phyloP scores from a whole-genome alignment of 1,284 basidiomycete species.

The Cryptococcus sp. region DNA sequence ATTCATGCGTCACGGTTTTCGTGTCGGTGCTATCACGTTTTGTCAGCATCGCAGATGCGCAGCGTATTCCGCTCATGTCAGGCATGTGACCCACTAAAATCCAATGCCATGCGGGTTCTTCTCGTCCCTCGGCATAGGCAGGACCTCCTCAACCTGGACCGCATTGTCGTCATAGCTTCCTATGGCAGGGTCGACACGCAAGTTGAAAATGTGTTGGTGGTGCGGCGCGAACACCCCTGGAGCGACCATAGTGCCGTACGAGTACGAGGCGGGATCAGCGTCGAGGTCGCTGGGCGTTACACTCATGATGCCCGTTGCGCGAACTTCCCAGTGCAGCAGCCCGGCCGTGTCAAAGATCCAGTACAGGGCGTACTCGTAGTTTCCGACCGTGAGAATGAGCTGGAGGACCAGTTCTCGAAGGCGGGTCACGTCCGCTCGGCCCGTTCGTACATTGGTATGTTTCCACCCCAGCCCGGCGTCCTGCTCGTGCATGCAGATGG shows the following conservation, averaged over 20 bases:
- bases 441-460: slow-evolving; percentile 54
- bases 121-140: slow-evolving; percentile 45
- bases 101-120: slow-evolving; percentile 27
- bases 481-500: slow-evolving; percentile 55
- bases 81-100: slow-evolving; percentile 45
- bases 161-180: slow-evolving; percentile 52
- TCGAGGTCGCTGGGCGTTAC: slow-evolving; percentile 50
- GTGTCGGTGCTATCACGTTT: slow-evolving; percentile 42
- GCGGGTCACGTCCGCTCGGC: slow-evolving; percentile 45
- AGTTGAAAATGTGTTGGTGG: slow-evolving; percentile 55
- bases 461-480: slow-evolving; percentile 55
- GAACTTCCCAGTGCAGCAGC: slow-evolving; percentile 53
- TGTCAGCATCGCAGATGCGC: slow-evolving; percentile 39
- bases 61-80: slow-evolving; percentile 49
- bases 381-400: slow-evolving; percentile 52
- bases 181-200: slow-evolving; percentile 48
- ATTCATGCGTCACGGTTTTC: slow-evolving; percentile 43
- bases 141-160: slow-evolving; percentile 47
- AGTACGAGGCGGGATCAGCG: slow-evolving; percentile 38
- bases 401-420: slow-evolving; percentile 52
- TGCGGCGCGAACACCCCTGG: slow-evolving; percentile 53
- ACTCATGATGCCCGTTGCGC: slow-evolving; percentile 55
- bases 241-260: slow-evolving; percentile 52
- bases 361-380: slow-evolving; percentile 50
- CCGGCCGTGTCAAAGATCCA: slow-evolving; percentile 54